Evolutionary conservation across 2,329 filamentous ascomycete genomes (phyloP).

Genomic region (Trichoderma lentiforme): DNA sequence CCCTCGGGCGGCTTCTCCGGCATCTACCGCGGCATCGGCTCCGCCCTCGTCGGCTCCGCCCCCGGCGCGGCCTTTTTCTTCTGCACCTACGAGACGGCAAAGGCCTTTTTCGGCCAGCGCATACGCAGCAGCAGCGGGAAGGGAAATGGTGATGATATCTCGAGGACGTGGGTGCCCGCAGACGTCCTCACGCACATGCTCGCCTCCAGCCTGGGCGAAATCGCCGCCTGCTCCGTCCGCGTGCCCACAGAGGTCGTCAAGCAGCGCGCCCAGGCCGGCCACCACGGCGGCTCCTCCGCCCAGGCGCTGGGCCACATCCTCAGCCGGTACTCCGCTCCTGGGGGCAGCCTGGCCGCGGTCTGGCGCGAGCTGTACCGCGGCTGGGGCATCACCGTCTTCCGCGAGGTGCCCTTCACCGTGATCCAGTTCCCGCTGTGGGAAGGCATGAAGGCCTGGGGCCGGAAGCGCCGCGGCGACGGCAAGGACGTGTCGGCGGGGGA

Average conservation of each 20-base stretch:
- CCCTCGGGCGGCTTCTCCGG: conserved; percentile 83
- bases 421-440: conserved; percentile 99
- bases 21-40: conserved; percentile 90
- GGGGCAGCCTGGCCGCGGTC: conserved; percentile 53
- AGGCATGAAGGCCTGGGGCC: conserved; percentile 72
- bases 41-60: conserved; percentile 83
- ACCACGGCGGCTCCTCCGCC: conserved; percentile 68
- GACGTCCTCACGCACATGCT: conserved; percentile 66
- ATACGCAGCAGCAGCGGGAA: conserved; percentile 22
- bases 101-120: conserved; percentile 46
- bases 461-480: conserved; percentile 35
- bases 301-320: conserved; percentile 70
- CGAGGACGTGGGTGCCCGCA: conserved; percentile 14
- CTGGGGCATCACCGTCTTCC: conserved; percentile 86
- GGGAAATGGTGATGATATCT: neutral
- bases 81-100: conserved; percentile 82
- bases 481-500: conserved; percentile 65
- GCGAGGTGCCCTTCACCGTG: conserved; percentile 95
- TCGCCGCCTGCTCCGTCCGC: conserved; percentile 86
- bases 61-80: conserved; percentile 97
- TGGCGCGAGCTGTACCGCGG: conserved; percentile 86
- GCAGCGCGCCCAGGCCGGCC: conserved; percentile 87
- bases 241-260: conserved; percentile 97
- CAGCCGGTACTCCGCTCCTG: conserved; percentile 36
- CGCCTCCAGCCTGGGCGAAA: conserved; percentile 80